Percentiles rank a stretch among this genome's conserved stretches.
Evolutionary conservation across 495 filamentous ascomycete species (phyloP).

Genomic region (Tirmania nivea): DNA sequence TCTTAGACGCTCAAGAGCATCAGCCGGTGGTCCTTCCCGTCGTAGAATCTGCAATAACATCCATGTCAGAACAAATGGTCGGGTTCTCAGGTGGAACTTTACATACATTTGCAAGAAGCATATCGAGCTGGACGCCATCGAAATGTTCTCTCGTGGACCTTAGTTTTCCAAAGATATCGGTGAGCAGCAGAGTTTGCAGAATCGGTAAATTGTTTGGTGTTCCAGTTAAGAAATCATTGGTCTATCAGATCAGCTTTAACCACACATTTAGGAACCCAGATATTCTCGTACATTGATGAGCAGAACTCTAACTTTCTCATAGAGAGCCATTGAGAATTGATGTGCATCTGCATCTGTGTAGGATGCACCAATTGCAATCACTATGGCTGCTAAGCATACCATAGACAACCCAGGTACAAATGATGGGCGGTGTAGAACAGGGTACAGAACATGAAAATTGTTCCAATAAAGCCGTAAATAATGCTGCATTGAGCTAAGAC

Average conservation of each 20-base stretch:
- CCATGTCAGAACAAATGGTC: neutral
- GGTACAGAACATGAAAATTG: constrained; percentile 28
- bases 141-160: constrained; percentile 15
- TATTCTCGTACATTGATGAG: constrained; percentile 1
- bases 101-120: constrained; percentile 16
- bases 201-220: constrained; percentile 12
- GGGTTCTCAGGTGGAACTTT: neutral
- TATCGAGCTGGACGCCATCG: constrained; percentile 15
- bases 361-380: constrained; percentile 18
- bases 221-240: constrained; percentile 16
- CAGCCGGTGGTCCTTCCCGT: constrained; percentile 10
- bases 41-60: constrained; percentile 9
- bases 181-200: constrained; percentile 17
- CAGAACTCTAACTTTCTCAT: constrained; percentile 17
- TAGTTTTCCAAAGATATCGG: constrained; percentile 19
- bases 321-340: constrained; percentile 17
- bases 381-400: constrained; percentile 22
- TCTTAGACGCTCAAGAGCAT: constrained; percentile 14
- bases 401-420: constrained; percentile 28
- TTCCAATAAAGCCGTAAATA: constrained; percentile 19
- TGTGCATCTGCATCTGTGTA: constrained; percentile 16
- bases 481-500: constrained; percentile 15
- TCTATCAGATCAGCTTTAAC: constrained; percentile 8
- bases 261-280: neutral
- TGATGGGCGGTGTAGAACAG: constrained; percentile 29